Base-by-base conservation (phyloP, 495 filamentous ascomycete genomes). In the Lophiotrema nucula region DNA sequence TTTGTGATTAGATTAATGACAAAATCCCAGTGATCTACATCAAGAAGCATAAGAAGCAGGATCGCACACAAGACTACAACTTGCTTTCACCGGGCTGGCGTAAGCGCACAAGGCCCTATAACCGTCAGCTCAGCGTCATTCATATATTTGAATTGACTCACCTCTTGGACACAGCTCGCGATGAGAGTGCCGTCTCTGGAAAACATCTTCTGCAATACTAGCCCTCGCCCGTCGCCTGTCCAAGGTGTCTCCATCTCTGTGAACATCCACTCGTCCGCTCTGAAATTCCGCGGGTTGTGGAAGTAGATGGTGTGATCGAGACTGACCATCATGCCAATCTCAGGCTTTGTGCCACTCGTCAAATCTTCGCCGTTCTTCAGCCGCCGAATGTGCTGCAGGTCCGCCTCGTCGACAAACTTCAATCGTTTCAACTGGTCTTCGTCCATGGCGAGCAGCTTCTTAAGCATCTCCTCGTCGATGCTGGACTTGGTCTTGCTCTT, bases 281-380 rank as follows among this genome's bases (percentile, higher is more conserved):
- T 79, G 69, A 96, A 89, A 25, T 79, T 81, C 62, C 77, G 74
- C 35, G 90, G 89, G 63, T 87, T 84, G 65, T 98, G 95, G 73
- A 98, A 98, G 71, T 95, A 96, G 41, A 98, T 96, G 2, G 84
- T 87, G 73, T 93, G 90, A 70, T 98, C 93, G 19, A 98, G 74
- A 51, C 86, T 90, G 53, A 97, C 90, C 88, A 97, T 92, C 92
- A 98, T 97, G 10, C 93, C 89, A 15, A 98, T 75, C 67, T 77
- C 70, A 11, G 80, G 79, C 38, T 74, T 68, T 2, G 26, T 21
- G 1, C 54, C 58, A 4, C 49, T 26, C 0, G 44, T 24, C 3
- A 49, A n/a, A 22, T 60, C 44, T 24, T 63, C 50, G 31, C 64
- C 59, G 28, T 59, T 56, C 28, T 35, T 49, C n/a, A 55, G 15